phyloP scores from a whole-genome alignment of 2,329 filamentous ascomycete genomes.

The Bipolaris sorokiniana region DNA sequence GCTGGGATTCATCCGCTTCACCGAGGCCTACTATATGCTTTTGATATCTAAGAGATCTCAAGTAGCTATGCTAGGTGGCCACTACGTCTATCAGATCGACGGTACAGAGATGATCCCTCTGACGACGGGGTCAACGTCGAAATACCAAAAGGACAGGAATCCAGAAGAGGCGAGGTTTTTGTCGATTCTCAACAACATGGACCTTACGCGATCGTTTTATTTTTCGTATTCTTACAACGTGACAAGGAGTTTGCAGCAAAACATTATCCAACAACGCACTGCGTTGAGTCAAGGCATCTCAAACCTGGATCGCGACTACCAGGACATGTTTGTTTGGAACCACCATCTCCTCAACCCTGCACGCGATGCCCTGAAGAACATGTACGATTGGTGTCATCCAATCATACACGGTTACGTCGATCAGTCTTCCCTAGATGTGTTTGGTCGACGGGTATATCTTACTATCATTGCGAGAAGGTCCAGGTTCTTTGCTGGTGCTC shows the following conservation, averaged over 20 bases:
- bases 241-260: slow-evolving; percentile 88
- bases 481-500: slow-evolving; percentile 89
- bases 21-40: slow-evolving; percentile 95
- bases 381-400: slow-evolving; percentile 94
- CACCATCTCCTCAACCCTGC: slow-evolving; percentile 84
- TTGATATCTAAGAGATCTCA: slow-evolving; percentile 95
- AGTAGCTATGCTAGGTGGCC: slow-evolving; percentile 93
- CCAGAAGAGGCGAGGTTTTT: slow-evolving; percentile 90
- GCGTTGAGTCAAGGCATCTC: slow-evolving; percentile 69
- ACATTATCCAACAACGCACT: slow-evolving; percentile 80
- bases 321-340: slow-evolving; percentile 99
- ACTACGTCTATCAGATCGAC: slow-evolving; percentile 95
- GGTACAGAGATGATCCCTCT: slow-evolving; percentile 90
- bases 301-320: slow-evolving; percentile 70
- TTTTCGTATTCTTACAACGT: slow-evolving; percentile 99
- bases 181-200: slow-evolving; percentile 85
- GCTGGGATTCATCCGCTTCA: slow-evolving; percentile 94
- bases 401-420: slow-evolving; percentile 97
- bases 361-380: slow-evolving; percentile 70
- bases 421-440: slow-evolving; percentile 76
- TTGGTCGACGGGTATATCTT: slow-evolving; percentile 87
- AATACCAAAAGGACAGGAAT: slow-evolving; percentile 80
- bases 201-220: slow-evolving; percentile 91
- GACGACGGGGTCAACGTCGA: slow-evolving; percentile 70
- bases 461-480: slow-evolving; percentile 93